Percentiles rank a stretch among this genome's conserved stretches.
These are phyloP conservation scores for Bryoglossum gracile DNA, from an alignment of 495 filamentous ascomycete genomes.

Conservation along the genomic window DNA sequence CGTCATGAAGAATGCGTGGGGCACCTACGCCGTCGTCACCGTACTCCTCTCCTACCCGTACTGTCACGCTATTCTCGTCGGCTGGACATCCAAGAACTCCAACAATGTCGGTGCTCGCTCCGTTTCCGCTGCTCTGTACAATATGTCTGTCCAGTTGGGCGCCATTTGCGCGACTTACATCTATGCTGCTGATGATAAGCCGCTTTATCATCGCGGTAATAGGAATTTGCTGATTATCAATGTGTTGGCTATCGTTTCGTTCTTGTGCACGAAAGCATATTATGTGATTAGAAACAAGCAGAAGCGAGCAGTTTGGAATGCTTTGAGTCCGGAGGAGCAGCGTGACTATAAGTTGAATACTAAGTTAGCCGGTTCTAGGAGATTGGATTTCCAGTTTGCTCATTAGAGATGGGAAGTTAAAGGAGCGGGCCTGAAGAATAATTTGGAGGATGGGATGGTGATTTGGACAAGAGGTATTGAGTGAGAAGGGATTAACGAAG, in stretches of 20 bases:
- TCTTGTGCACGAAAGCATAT: conserved; percentile 35
- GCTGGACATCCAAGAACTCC: conserved; percentile 38
- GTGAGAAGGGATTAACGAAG: too few relatives aligned
- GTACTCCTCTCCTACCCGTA: conserved; percentile 31
- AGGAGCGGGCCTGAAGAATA: too few relatives aligned
- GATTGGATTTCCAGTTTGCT: conserved; percentile 42
- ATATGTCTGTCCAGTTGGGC: conserved; percentile 36
- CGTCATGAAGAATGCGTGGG: not conserved
- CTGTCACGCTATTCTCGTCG: conserved; percentile 37
- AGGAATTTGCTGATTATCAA: conserved; percentile 32
- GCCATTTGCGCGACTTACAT: conserved; percentile 31
- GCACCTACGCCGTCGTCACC: not conserved
- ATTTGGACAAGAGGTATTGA: too few relatives aligned
- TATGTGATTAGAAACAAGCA: conserved; percentile 39
- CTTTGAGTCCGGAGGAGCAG: conserved; percentile 33
- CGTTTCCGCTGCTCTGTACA: conserved; percentile 39
- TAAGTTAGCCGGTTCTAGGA: conserved; percentile 32
- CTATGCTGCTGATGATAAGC: conserved; percentile 30
- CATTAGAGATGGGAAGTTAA: too few relatives aligned
- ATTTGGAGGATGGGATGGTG: too few relatives aligned
- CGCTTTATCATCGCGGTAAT: conserved; percentile 36
- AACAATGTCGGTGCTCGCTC: conserved; percentile 36
- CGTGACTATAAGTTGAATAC: conserved; percentile 32
- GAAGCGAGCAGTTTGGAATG: conserved; percentile 33
- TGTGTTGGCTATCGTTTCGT: conserved; percentile 27